Base-by-base conservation (phyloP, 2,329 filamentous ascomycete species). In the Alternaria rosae region DNA sequence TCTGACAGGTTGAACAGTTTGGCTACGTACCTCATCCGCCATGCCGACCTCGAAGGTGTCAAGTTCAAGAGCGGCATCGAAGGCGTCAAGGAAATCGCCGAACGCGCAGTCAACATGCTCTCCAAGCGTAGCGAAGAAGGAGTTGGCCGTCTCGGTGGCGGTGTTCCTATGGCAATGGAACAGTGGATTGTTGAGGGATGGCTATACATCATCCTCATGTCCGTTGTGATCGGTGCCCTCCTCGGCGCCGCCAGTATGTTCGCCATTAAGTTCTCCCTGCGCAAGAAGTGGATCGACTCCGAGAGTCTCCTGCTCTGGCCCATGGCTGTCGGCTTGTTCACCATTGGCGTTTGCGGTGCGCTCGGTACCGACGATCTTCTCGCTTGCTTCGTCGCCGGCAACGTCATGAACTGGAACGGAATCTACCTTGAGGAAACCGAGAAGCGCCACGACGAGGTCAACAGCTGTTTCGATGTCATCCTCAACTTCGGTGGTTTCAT, bases 401-500 rank as follows among this genome's bases (percentile, higher is more conserved):
- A 83, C 68, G 82, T 83, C 12, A 76, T 89, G 47, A 89, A 89
- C 74, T 89, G 87, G 88, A 85, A 89, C 57, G 87, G 87, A 4
- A 70, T 82, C n/a, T 89, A 85, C 67, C 83, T 88, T 3, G 79
- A 80, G 5, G 87, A 89, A 71, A 82, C 84, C 0, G 81, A 87
- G 59, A 77, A 81, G 9, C 83, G 86, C 9, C 86, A 88, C 67
- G 87, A 89, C 59, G 86, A 88, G 48, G 86, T 89, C 67, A 89
- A 89, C 71, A 81, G 83, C 3, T 84, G 82, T 38, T 80, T 89
- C 12, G 86, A 89, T 54, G 83, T 87, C 0, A 71, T 89, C 0
- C 79, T 89, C 52, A 89, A 89, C 70, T 87, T 88, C 66, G 86
- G 83, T 8, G 86, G 85, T 20, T 89, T 89, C 73, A 85, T 88